phyloP scores from a whole-genome alignment of 2,329 filamentous ascomycete genomes.

The Colletotrichum abscissum region DNA sequence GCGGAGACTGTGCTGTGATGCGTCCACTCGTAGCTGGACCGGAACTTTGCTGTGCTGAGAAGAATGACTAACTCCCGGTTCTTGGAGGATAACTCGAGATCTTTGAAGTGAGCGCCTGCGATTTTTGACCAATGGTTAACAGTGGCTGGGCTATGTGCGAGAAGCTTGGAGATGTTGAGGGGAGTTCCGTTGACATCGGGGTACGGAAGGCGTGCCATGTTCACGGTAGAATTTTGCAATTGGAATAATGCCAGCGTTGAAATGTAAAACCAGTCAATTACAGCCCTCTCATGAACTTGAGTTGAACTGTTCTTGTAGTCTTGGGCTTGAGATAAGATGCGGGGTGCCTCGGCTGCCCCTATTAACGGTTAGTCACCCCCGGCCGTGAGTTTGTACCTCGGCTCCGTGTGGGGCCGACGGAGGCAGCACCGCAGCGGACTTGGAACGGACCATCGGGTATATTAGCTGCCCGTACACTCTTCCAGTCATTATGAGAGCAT shows the following conservation, averaged over 20 bases:
- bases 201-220: background rate
- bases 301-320: background rate
- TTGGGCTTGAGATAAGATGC: background rate
- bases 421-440: background rate
- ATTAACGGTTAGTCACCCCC: background rate
- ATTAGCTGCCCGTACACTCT: background rate
- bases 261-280: background rate
- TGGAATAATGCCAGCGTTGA: background rate
- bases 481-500: background rate
- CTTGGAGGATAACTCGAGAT: background rate
- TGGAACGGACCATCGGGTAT: background rate
- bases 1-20: background rate
- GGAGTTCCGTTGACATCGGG: background rate
- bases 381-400: background rate
- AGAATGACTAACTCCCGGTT: background rate
- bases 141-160: background rate
- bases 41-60: background rate
- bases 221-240: background rate
- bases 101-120: background rate
- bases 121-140: background rate
- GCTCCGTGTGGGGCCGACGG: background rate
- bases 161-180: background rate
- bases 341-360: background rate
- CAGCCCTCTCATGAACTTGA: background rate
- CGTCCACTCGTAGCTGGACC: background rate